These are phyloP conservation scores for Magnusiomyces tetraspermus DNA, from an alignment of 1,139 yeast genomes.

Conservation along the genomic window DNA sequence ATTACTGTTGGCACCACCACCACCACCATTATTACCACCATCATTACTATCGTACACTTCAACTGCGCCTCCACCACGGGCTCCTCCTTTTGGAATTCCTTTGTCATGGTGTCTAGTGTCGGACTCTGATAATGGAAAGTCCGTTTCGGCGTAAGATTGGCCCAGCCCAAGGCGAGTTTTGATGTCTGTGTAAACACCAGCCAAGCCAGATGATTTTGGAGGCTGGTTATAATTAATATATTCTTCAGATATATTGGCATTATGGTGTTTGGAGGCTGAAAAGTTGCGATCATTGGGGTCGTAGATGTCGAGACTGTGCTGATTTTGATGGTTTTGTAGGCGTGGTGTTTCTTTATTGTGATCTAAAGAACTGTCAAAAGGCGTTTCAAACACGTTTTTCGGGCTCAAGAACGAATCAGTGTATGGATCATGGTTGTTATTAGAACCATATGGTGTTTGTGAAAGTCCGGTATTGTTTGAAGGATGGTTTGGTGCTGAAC, in stretches of 20 bases:
- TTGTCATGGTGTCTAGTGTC: slow-evolving; percentile 9
- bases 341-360: neutral
- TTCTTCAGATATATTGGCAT: slow-evolving; percentile 5
- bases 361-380: slow-evolving; percentile 13
- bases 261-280: neutral
- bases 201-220: slow-evolving; percentile 19
- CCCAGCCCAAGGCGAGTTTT: slow-evolving; percentile 27
- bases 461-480: too few species aligned
- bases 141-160: slow-evolving; percentile 29
- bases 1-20: too few species aligned
- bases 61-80: slow-evolving; percentile 17
- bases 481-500: neutral
- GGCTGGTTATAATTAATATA: slow-evolving; percentile 8
- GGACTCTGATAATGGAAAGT: slow-evolving; percentile 28
- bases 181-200: slow-evolving; percentile 25
- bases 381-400: slow-evolving; percentile 8
- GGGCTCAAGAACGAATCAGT: slow-evolving; percentile 3
- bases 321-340: neutral
- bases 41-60: slow-evolving; percentile 2
- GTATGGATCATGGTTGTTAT: slow-evolving; percentile 4
- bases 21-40: too few species aligned
- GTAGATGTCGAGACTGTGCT: slow-evolving; percentile 7
- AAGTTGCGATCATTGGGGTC: slow-evolving; percentile 12
- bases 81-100: slow-evolving; percentile 14
- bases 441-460: too few species aligned